Conservation (phyloP, 192 early-diverging fungal genomes). For the Tieghemiomyces parasiticus region DNA sequence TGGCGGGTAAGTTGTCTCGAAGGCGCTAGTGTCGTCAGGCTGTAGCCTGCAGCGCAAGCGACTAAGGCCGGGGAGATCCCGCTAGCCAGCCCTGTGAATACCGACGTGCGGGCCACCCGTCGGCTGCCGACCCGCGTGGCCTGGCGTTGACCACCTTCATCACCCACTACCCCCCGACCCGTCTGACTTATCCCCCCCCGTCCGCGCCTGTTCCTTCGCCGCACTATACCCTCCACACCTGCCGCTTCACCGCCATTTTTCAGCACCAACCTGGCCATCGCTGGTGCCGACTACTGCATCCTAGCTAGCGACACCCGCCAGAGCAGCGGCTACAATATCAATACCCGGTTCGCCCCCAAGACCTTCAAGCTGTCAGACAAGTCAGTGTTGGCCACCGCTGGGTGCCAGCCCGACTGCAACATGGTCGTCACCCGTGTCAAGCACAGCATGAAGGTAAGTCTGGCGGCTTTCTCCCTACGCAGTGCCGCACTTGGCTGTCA, state of each 20-base stretch:
- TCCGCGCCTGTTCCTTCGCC: neutral
- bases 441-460: constrained; percentile 70
- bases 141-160: no score
- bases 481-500: no score
- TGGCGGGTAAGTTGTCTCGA: constrained; percentile 38
- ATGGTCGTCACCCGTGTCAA: constrained; percentile 68
- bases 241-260: neutral
- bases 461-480: neutral
- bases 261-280: constrained; percentile 78
- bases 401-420: constrained; percentile 79
- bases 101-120: no score
- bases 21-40: neutral
- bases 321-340: constrained; percentile 88
- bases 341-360: constrained; percentile 87
- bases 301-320: constrained; percentile 94
- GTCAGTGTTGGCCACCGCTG: constrained; percentile 69
- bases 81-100: no score
- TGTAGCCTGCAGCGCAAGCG: neutral
- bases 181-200: constrained; percentile 1
- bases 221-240: neutral
- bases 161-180: neutral
- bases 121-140: no score
- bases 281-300: constrained; percentile 87
- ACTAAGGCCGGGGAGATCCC: no score
- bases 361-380: constrained; percentile 73